Conservation (phyloP, 2,329 filamentous ascomycete genomes). For the Colletotrichum cuscutae region DNA sequence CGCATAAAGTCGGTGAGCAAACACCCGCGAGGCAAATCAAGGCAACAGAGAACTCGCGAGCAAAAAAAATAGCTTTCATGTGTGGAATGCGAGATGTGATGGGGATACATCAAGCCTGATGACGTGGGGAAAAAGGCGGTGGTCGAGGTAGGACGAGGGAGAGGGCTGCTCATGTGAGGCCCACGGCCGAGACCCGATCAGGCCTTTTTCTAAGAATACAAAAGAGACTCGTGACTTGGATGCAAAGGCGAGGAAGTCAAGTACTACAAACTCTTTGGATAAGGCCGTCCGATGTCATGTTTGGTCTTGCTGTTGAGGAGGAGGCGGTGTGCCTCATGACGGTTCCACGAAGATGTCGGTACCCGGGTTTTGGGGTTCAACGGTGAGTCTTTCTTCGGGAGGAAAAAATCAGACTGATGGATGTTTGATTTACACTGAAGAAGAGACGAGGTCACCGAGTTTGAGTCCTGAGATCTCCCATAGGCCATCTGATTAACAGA, state of each 20-base stretch:
- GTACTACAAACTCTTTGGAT: neutral
- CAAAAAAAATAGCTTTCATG: neutral
- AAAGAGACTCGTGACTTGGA: neutral
- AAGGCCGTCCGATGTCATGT: neutral
- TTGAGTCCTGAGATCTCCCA: neutral
- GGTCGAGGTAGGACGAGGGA: neutral
- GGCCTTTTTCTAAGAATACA: neutral
- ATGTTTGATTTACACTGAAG: neutral
- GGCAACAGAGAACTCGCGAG: no score
- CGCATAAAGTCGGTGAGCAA: conserved; percentile 26
- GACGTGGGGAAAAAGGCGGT: neutral
- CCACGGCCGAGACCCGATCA: neutral
- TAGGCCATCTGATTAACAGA: neutral
- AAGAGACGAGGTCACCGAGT: neutral
- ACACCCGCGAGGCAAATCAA: neutral
- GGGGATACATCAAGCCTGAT: neutral
- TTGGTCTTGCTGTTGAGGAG: neutral
- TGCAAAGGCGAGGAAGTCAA: neutral
- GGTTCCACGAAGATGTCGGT: conserved; percentile 14
- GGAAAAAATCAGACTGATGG: no score
- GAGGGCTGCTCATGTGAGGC: neutral
- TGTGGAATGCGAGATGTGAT: neutral
- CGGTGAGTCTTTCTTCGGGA: neutral
- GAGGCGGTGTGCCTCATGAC: conserved; percentile 9
- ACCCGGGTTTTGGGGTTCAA: conserved; percentile 1